These are phyloP conservation scores for Umbelopsis sp. DNA, from an alignment of 192 early-diverging fungal species.

Conservation along the genomic window DNA sequence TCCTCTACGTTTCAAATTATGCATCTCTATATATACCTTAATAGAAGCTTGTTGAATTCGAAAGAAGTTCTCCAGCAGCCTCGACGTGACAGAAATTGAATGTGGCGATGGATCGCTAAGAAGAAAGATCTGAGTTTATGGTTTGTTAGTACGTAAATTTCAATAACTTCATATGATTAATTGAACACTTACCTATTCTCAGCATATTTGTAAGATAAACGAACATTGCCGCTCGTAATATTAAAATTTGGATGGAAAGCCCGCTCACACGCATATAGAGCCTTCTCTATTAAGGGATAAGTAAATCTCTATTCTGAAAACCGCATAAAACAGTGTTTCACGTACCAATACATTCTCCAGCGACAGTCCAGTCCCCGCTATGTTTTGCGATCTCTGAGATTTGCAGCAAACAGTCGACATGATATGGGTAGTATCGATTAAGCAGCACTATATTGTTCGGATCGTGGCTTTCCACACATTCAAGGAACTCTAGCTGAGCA, in stretches of 20 bases:
- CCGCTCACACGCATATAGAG: slow-evolving; percentile 85
- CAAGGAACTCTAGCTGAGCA: slow-evolving; percentile 74
- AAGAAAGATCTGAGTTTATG: slow-evolving; percentile 59
- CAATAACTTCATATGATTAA: slow-evolving; percentile 1
- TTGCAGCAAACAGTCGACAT: slow-evolving; percentile 85
- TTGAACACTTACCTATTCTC: slow-evolving; percentile 68
- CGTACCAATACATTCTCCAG: slow-evolving; percentile 79
- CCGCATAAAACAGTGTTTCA: background rate
- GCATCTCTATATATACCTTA: slow-evolving; percentile 28
- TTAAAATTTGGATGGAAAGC: slow-evolving; percentile 82
- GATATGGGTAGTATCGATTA: slow-evolving; percentile 80
- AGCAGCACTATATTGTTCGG: slow-evolving; percentile 72
- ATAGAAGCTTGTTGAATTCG: slow-evolving; percentile 83
- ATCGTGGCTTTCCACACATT: slow-evolving; percentile 73
- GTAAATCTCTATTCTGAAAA: background rate
- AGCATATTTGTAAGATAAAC: slow-evolving; percentile 70
- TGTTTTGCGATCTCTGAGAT: slow-evolving; percentile 86
- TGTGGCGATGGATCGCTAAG: slow-evolving; percentile 81
- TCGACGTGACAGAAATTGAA: slow-evolving; percentile 80
- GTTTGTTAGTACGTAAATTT: background rate
- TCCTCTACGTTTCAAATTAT: background rate
- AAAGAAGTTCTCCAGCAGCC: slow-evolving; percentile 95
- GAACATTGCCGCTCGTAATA: slow-evolving; percentile 58
- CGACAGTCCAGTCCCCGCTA: slow-evolving; percentile 77
- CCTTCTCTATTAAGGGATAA: slow-evolving; percentile 60